Conservation (phyloP, 2,329 filamentous ascomycete genomes). For the Alternaria sp. region DNA sequence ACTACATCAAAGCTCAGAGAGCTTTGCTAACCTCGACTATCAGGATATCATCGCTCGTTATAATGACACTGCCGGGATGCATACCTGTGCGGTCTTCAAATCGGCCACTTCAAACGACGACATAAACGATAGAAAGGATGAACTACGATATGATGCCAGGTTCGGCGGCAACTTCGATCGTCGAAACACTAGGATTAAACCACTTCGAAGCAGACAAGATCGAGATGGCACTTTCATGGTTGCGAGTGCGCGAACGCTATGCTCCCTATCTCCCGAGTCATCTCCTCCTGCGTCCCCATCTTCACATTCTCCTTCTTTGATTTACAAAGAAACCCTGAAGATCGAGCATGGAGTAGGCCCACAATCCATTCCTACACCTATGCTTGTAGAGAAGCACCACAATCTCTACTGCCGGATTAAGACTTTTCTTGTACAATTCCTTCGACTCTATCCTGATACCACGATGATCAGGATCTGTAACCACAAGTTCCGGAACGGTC, state of each 20-base stretch:
- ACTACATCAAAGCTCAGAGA: neutral
- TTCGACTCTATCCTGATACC: neutral
- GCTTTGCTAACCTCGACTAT: neutral
- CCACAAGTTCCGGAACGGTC: neutral
- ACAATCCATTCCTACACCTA: neutral
- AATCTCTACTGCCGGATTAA: slow-evolving; percentile 7
- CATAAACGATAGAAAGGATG: neutral
- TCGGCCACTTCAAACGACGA: neutral
- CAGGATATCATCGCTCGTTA: neutral
- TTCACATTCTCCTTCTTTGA: neutral
- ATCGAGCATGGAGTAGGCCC: neutral
- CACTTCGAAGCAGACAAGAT: neutral
- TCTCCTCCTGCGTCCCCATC: neutral
- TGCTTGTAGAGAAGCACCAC: neutral
- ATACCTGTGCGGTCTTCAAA: neutral
- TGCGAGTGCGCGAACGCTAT: slow-evolving; percentile 3
- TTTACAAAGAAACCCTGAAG: neutral
- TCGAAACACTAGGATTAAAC: neutral
- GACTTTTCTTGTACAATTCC: neutral
- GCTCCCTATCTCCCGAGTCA: neutral
- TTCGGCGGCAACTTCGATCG: neutral
- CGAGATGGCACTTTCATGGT: neutral
- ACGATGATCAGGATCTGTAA: neutral
- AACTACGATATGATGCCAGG: neutral
- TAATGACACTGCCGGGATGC: neutral